Evolutionary conservation across 345 rosid genomes (phyloP).

Genomic region (Diplotaxis tenuifolia): DNA sequence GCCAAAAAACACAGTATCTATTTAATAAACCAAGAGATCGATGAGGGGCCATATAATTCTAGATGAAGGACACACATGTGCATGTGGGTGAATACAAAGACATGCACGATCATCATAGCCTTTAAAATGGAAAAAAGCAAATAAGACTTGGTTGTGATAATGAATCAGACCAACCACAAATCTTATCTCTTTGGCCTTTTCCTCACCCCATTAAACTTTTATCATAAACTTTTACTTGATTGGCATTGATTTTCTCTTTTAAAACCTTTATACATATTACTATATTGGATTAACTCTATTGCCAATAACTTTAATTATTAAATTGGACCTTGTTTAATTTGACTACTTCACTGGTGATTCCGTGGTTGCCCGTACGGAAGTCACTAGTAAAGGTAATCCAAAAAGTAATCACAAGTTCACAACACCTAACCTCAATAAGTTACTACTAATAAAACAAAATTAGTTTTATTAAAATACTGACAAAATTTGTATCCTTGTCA

Average conservation of each 20-base stretch:
- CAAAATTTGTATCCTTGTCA: constrained; percentile 32
- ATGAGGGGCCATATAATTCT: constrained; percentile 13
- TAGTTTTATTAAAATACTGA: constrained; percentile 9
- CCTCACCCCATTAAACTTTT: constrained; percentile 23
- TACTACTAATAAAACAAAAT: background rate
- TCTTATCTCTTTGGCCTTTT: constrained; percentile 40
- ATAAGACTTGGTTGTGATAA: constrained; percentile 28
- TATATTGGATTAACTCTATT: background rate
- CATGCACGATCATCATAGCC: constrained; percentile 38
- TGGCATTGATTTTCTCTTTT: background rate
- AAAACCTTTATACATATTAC: background rate
- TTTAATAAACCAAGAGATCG: background rate
- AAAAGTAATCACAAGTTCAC: constrained; percentile 30
- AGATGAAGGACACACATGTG: constrained; percentile 35
- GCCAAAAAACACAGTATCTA: background rate
- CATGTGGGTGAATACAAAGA: constrained; percentile 44
- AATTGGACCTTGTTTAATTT: constrained; percentile 15
- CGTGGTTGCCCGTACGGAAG: constrained; percentile 39
- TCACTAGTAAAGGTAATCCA: constrained; percentile 27
- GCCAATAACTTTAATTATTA: background rate
- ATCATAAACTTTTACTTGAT: constrained; percentile 11
- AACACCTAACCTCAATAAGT: constrained; percentile 23
- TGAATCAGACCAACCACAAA: constrained; percentile 30
- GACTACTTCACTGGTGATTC: constrained; percentile 24
- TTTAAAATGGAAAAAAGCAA: constrained; percentile 25